Evolutionary conservation across 495 filamentous ascomycete genomes (phyloP).

Genomic region (Penicillium taxi): DNA sequence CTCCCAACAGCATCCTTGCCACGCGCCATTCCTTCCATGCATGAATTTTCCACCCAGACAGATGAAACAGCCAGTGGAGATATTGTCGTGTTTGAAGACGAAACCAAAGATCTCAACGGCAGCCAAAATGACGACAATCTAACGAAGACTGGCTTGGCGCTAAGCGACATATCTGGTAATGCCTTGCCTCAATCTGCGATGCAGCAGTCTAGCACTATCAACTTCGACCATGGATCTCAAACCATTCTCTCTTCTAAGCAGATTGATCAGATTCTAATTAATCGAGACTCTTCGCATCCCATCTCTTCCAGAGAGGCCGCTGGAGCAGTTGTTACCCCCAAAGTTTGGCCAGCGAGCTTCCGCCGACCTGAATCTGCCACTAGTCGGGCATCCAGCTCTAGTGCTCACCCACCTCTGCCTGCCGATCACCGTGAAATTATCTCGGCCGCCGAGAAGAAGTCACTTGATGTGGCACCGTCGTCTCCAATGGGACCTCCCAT

Average conservation of each 20-base stretch:
- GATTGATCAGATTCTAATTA: slow-evolving; percentile 58
- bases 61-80: slow-evolving; percentile 15
- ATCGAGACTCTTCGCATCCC: slow-evolving; percentile 27
- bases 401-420: slow-evolving; percentile 66
- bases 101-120: slow-evolving; percentile 29
- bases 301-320: slow-evolving; percentile 28
- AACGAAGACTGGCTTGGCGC: slow-evolving; percentile 33
- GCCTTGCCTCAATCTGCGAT: slow-evolving; percentile 23
- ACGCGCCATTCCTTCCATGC: slow-evolving; percentile 13
- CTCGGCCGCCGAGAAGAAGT: slow-evolving; percentile 61
- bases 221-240: slow-evolving; percentile 61
- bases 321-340: slow-evolving; percentile 24
- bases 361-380: slow-evolving; percentile 61
- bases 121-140: slow-evolving; percentile 32
- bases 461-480: slow-evolving; percentile 39
- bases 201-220: slow-evolving; percentile 34
- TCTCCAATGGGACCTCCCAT: slow-evolving; percentile 77
- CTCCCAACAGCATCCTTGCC: slow-evolving; percentile 1
- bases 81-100: slow-evolving; percentile 46
- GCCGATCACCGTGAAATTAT: slow-evolving; percentile 76
- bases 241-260: slow-evolving; percentile 65
- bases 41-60: slow-evolving; percentile 17
- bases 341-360: slow-evolving; percentile 26
- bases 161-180: slow-evolving; percentile 41
- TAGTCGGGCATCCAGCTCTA: slow-evolving; percentile 45